A percentile compares a stretch with the other conserved stretches of the same genome.
Evolutionary conservation across 495 filamentous ascomycete species (phyloP).

Genomic region (Hyaloscypha finlandica): DNA sequence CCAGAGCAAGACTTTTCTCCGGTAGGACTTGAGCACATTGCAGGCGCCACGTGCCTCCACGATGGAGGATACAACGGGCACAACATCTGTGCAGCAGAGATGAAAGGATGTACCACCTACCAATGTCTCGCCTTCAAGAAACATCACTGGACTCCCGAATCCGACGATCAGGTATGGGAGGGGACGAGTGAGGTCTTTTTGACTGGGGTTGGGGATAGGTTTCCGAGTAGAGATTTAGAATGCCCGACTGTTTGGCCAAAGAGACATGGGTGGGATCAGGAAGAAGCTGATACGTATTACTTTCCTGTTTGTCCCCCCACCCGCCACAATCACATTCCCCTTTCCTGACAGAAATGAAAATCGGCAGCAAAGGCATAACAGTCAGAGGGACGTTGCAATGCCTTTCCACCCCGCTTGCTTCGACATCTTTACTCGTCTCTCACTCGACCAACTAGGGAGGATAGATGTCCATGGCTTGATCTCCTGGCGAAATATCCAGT

Average conservation of each 20-base stretch:
- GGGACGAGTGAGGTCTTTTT: slow-evolving; percentile 33
- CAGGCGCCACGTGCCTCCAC: slow-evolving; percentile 24
- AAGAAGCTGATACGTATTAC: neutral
- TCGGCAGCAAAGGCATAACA: no score
- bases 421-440: slow-evolving; percentile 36
- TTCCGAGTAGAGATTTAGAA: slow-evolving; percentile 28
- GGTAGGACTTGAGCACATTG: slow-evolving; percentile 24
- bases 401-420: slow-evolving; percentile 43
- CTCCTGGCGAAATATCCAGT: slow-evolving; percentile 28
- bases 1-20: no score
- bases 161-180: slow-evolving; percentile 33
- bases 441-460: slow-evolving; percentile 24
- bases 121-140: slow-evolving; percentile 35
- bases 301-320: no score
- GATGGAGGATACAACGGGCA: slow-evolving; percentile 30
- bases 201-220: slow-evolving; percentile 34
- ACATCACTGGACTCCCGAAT: slow-evolving; percentile 24
- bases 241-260: slow-evolving; percentile 15
- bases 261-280: slow-evolving; percentile 21
- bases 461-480: slow-evolving; percentile 31
- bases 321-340: no score
- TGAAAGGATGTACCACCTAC: slow-evolving; percentile 36
- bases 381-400: slow-evolving; percentile 23
- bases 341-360: no score
- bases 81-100: slow-evolving; percentile 33